Percentiles rank a stretch among this genome's conserved stretches.
Conservation (phyloP, 345 rosid genomes). For the Kernera saxatilis region DNA sequence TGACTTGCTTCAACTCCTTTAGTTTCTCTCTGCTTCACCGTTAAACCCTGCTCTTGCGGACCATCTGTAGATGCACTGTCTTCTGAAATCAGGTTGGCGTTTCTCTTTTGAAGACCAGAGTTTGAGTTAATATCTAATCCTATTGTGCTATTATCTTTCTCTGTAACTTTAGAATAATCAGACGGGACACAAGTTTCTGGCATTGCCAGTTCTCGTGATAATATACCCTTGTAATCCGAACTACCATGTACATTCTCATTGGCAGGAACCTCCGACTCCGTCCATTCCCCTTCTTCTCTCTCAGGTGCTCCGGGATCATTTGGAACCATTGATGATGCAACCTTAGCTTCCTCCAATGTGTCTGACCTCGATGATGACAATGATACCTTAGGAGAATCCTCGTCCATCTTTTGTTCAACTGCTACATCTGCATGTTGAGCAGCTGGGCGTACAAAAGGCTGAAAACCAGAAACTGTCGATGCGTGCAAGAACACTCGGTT, state of each 20-base stretch:
- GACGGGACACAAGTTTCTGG: conserved; percentile 28
- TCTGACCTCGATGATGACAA: conserved; percentile 25
- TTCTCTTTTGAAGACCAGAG: conserved; percentile 31
- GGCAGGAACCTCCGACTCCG: conserved; percentile 53
- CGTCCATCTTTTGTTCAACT: conserved; percentile 38
- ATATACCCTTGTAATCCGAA: conserved; percentile 25
- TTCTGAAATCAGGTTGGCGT: conserved; percentile 38
- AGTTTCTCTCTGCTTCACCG: conserved; percentile 62
- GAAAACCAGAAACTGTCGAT: conserved; percentile 79
- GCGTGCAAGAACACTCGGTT: conserved; percentile 69
- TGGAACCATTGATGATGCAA: conserved; percentile 26
- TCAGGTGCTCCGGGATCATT: conserved; percentile 41
- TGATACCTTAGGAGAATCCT: conserved; percentile 31
- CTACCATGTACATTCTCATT: conserved; percentile 11
- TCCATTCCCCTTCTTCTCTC: conserved; percentile 99
- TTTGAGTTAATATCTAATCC: conserved; percentile 34
- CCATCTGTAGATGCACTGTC: conserved; percentile 34
- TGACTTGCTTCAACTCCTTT: conserved; percentile 82
- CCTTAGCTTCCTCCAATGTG: conserved; percentile 34
- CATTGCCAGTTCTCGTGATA: conserved; percentile 32
- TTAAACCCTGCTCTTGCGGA: conserved; percentile 37
- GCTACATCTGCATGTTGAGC: conserved; percentile 32
- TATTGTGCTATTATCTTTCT: conserved; percentile 29
- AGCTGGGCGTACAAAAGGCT: conserved; percentile 70
- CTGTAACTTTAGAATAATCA: conserved; percentile 32